Evolutionary conservation across 495 filamentous ascomycete genomes (phyloP), one percentile per base, ranked within the genome.

Genomic region (Xanthoparmelia taractica): DNA sequence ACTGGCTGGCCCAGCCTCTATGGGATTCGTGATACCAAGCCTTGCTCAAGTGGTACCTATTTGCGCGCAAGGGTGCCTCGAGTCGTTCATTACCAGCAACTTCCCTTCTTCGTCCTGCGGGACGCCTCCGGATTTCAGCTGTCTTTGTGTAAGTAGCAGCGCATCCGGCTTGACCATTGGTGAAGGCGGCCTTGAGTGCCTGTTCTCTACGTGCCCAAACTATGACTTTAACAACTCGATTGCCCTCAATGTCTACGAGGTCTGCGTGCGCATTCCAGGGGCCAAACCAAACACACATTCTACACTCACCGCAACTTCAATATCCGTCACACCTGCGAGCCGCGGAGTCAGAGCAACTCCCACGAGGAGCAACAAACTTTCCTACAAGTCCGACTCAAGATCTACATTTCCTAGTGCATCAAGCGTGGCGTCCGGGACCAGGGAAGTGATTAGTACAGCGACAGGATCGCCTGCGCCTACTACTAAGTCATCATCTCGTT

Each of bases 131-230:
- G 75, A 83, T 47, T 70, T 88, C 64, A 73, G 75, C 65, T 91
- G 87, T 68, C 75, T 91, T 12, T 92, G 88, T 69, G 73, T 75
- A 41, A 78, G 79, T 45, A 76, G 76, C 54, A 86, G 82, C n/a
- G 70, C 67, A 15, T 80, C 79, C 61, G 86, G 85, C 37, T 85
- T 85, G 62, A 89, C 88, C 0, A 60, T 92, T 56, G 87, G 87
- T 15, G 88, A 90, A 72, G 86, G 79, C 10, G 85, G 82, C 12
- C 69, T 88, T 61, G 79, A 81, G 63, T 92, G 88, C 69, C 78
- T 85, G 17, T 71, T 80, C 55, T 79, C 80, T 2, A 57, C 65
- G 29, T 84, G 81, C 57, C 62, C 74, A 25, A 55, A 71, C 23
- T 48, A 63, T 38, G 57, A 45, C 23, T 56, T 61, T 29, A 23